phyloP scores from a whole-genome alignment of 2,329 filamentous ascomycete genomes.

The Colletotrichum camelliae region DNA sequence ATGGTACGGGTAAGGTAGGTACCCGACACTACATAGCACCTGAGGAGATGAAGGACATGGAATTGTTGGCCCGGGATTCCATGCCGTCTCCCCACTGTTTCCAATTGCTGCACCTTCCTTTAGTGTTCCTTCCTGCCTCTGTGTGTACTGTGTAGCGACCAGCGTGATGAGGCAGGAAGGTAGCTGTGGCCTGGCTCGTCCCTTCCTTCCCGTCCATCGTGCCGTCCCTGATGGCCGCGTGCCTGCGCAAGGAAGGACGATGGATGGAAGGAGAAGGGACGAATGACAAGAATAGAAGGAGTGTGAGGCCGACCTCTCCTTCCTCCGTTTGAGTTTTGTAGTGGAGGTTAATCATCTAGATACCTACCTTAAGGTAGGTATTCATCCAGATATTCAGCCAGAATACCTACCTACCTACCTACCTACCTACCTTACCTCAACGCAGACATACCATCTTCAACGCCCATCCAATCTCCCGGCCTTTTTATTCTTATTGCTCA shows the following conservation, averaged over 20 bases:
- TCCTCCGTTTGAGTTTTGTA: not conserved
- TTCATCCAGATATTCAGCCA: not conserved
- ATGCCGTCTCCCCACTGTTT: not conserved
- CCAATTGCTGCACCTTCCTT: not conserved
- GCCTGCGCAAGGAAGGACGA: not conserved
- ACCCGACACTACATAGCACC: not conserved
- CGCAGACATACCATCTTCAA: not conserved
- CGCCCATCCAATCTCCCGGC: not conserved
- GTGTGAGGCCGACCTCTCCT: not conserved
- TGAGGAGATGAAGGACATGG: not conserved
- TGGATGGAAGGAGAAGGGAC: not conserved
- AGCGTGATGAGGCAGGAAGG: not conserved
- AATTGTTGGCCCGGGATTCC: not conserved
- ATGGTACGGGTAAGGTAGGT: not conserved
- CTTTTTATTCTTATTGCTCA: not conserved
- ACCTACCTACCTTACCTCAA: not conserved
- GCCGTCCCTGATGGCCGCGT: not conserved
- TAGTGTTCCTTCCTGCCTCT: not conserved
- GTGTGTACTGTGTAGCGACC: not conserved
- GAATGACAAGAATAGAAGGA: not conserved
- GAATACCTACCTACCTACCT: not conserved
- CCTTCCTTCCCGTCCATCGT: constrained; percentile 13
- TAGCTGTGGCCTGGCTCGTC: not conserved
- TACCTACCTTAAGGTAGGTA: not conserved
- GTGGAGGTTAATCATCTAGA: not conserved